Percentiles rank a stretch among this genome's conserved stretches.
phyloP scores from a whole-genome alignment of 2,329 filamentous ascomycete species.

The Aspergillus japonicus region DNA sequence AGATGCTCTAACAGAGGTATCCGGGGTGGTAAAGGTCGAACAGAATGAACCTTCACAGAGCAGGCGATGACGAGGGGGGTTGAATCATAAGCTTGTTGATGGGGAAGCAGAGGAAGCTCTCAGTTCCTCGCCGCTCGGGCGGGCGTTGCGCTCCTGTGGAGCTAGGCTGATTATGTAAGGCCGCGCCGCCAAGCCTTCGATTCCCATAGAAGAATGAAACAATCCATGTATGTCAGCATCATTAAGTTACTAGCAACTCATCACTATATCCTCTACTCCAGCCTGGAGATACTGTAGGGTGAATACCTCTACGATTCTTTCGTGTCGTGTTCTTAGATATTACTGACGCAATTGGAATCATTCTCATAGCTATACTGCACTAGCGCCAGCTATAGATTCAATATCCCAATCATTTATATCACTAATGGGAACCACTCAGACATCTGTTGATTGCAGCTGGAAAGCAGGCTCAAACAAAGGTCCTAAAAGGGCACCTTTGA shows the following conservation, averaged over 20 bases:
- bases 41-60: conserved; percentile 15
- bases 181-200: conserved; percentile 15
- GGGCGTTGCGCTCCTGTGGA: conserved; percentile 29
- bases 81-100: conserved; percentile 28
- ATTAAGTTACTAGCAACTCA: background rate
- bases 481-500: too few species aligned
- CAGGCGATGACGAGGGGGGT: conserved; percentile 20
- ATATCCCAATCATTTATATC: too few species aligned
- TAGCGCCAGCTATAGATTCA: too few species aligned
- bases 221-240: background rate
- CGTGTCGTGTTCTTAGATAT: too few species aligned
- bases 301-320: too few species aligned
- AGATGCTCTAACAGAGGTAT: background rate
- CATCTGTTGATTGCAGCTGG: too few species aligned
- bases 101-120: conserved; percentile 25
- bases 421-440: too few species aligned
- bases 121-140: conserved; percentile 23
- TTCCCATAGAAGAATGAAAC: background rate
- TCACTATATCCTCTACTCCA: too few species aligned
- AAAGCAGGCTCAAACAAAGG: too few species aligned
- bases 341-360: too few species aligned
- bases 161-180: conserved; percentile 28
- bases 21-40: conserved; percentile 17
- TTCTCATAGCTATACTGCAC: too few species aligned
- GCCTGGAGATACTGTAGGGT: too few species aligned